Evolutionary conservation across 805 yeast genomes (phyloP).

Genomic region (Candida ovalis): DNA sequence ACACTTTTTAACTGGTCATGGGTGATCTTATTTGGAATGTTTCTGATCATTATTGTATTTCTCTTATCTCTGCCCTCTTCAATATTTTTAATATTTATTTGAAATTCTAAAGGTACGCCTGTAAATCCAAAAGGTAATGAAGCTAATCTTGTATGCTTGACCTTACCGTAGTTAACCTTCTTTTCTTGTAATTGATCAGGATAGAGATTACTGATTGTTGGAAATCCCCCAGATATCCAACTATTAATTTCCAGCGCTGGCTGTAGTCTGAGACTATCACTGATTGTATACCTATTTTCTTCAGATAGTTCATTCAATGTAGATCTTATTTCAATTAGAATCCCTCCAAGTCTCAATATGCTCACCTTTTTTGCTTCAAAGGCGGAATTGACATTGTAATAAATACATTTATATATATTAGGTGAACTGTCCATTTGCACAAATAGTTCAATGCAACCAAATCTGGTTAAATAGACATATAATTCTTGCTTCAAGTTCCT

Average conservation of each 20-base stretch:
- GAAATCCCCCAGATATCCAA: slow-evolving; percentile 17
- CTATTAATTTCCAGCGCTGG: slow-evolving; percentile 5
- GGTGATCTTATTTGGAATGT: slow-evolving; percentile 49
- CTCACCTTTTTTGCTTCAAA: slow-evolving; percentile 25
- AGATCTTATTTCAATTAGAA: slow-evolving; percentile 16
- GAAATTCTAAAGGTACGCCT: slow-evolving; percentile 31
- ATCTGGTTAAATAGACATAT: slow-evolving; percentile 16
- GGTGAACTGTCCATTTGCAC: slow-evolving; percentile 7
- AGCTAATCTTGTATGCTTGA: slow-evolving; percentile 23
- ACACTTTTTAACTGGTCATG: slow-evolving; percentile 43
- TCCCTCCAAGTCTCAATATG: slow-evolving; percentile 6
- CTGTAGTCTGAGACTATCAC: too few relatives aligned
- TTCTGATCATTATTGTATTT: slow-evolving; percentile 49
- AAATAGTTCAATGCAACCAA: slow-evolving; percentile 21
- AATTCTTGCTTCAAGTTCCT: slow-evolving; percentile 14
- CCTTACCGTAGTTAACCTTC: slow-evolving; percentile 21
- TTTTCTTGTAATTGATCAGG: slow-evolving; percentile 14
- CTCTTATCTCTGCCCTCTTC: slow-evolving; percentile 40
- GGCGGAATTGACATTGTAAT: slow-evolving; percentile 33
- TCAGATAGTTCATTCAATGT: slow-evolving; percentile 23
- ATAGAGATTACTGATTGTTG: not conserved
- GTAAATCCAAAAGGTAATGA: slow-evolving; percentile 22
- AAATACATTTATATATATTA: slow-evolving; percentile 26
- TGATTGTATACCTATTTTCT: not conserved
- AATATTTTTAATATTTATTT: slow-evolving; percentile 38